Evolutionary conservation across 83 land plant genomes (phyloP).

Genomic region (Diphasiastrum complanatum): DNA sequence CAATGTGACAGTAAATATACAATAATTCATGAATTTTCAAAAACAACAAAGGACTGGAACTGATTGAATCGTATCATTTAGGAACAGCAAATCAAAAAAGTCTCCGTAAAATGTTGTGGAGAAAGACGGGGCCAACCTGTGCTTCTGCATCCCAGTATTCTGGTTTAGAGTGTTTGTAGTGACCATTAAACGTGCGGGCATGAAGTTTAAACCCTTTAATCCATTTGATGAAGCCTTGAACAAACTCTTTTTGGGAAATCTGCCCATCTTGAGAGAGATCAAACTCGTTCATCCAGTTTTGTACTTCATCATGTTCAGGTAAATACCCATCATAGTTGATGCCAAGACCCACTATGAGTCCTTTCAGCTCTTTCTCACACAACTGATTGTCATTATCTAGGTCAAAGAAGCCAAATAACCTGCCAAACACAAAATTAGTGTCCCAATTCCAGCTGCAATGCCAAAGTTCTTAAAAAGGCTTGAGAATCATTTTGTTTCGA

Average conservation of each 20-base stretch:
- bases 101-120: background rate
- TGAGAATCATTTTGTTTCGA: too few relatives aligned
- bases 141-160: background rate
- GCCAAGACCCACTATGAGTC: conserved; percentile 32
- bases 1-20: background rate
- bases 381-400: conserved; percentile 10
- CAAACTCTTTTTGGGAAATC: conserved; percentile 42
- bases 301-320: conserved; percentile 31
- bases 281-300: conserved; percentile 47
- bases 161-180: background rate
- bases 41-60: background rate
- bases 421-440: too few relatives aligned
- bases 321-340: conserved; percentile 27
- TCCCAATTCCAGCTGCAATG: too few relatives aligned
- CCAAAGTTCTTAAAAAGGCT: too few relatives aligned
- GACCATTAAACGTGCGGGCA: background rate
- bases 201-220: conserved; percentile 3
- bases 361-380: conserved; percentile 33
- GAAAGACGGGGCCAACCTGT: background rate
- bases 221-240: conserved; percentile 45
- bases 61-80: background rate
- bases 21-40: background rate
- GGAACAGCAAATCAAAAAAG: background rate
- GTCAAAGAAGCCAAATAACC: conserved; percentile 26
- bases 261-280: conserved; percentile 35